Evolutionary conservation across 306 rosid genomes (phyloP), one percentile per base, ranked within the genome.

Genomic region (Oxytropis ochrocephala): DNA sequence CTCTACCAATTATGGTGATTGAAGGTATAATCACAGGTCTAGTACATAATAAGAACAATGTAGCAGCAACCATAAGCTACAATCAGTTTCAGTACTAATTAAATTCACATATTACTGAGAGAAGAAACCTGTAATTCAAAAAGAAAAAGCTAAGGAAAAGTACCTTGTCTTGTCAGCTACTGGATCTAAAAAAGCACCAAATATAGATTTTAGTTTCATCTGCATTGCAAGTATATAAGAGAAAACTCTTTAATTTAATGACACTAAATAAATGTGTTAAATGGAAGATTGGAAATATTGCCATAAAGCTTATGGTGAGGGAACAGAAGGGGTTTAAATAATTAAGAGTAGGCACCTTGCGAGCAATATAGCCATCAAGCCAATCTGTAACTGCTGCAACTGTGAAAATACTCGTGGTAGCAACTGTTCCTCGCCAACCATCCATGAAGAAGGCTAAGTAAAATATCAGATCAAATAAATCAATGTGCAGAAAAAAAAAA

Each of bases 121-220:
- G 32, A n/a, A n/a, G n/a, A 50, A 63, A 61, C 12, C n/a, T 9
- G 3, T 16, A 62, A 39, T 13, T 72, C 29, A 24, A 46, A 69
- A 52, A 44, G n/a, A 10, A 38, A 65, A 33, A 53, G 38, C 7
- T 33, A 35, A 69, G 51, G 33, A 49, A 33, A 74, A 57, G 43
- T 78, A 92, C 98, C 98, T 93, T 93, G n/a, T n/a, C n/a, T n/a
- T n/a, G 79, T 93, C 98, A 36, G 98, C 98, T 13, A 93, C 98
- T 8, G 98, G 98, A 82, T 93, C 97, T 60, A 93, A 83, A 82
- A 93, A 93, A 0, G 97, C 97, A 69, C 98, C 98, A 82, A 93
- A 93, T 6, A 94, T 86, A 41, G 98, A 88, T 46, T 92, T 90
- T 70, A 84, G 77, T 67, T 80, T 85, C 98, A 93, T 88, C 98